Percentiles rank a stretch among this genome's conserved stretches.
These are phyloP conservation scores for Fusarium torreyae DNA, from an alignment of 2,329 filamentous ascomycete species.

Conservation along the genomic window DNA sequence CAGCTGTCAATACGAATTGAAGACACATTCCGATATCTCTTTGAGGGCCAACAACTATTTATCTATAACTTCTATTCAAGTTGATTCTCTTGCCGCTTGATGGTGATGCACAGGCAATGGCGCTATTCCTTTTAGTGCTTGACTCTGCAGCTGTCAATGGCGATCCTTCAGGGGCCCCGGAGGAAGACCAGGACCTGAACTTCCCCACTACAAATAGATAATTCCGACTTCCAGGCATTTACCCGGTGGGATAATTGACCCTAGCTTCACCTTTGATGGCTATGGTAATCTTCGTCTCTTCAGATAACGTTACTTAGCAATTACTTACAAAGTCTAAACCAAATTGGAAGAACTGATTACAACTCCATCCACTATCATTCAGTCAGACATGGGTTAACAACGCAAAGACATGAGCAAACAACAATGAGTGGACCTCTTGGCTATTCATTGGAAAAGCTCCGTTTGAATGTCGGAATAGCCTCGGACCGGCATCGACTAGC, in stretches of 20 bases:
- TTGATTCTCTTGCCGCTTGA: slow-evolving; percentile 8
- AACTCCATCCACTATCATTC: no score
- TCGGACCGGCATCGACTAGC: slow-evolving; percentile 23
- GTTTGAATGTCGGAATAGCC: slow-evolving; percentile 36
- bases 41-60: background rate
- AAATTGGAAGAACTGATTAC: no score
- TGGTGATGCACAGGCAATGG: slow-evolving; percentile 7
- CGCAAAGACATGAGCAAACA: no score
- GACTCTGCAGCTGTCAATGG: slow-evolving; percentile 40
- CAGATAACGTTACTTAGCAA: no score
- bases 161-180: slow-evolving; percentile 41
- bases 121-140: slow-evolving; percentile 39
- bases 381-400: no score
- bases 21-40: background rate
- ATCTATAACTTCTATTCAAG: background rate
- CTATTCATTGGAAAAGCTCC: slow-evolving; percentile 26
- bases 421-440: background rate
- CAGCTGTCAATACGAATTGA: slow-evolving; percentile 5
- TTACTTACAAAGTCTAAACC: no score
- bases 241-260: slow-evolving; percentile 5
- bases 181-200: slow-evolving; percentile 1
- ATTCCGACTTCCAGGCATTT: slow-evolving; percentile 23
- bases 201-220: slow-evolving; percentile 19
- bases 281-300: no score
- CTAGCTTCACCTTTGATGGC: background rate